phyloP scores from a whole-genome alignment of 805 yeast species.

The Teunomyces aglyptinius region DNA sequence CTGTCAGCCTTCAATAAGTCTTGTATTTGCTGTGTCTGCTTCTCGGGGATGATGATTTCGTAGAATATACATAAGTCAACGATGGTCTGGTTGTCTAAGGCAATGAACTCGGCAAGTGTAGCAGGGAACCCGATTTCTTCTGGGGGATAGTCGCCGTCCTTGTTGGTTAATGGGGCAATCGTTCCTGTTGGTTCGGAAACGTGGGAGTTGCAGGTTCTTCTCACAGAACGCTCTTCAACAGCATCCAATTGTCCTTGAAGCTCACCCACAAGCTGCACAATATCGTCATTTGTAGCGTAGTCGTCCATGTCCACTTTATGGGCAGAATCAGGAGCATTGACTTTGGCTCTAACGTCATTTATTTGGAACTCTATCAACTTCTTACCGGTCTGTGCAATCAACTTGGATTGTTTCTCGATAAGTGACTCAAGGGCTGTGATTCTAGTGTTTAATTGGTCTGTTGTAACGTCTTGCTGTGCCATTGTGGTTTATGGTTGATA shows the following conservation, averaged over 20 bases:
- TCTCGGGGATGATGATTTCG: constrained; percentile 66
- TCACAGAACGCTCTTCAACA: constrained; percentile 72
- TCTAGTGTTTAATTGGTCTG: neutral
- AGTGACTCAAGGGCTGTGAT: constrained; percentile 50
- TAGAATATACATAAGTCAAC: constrained; percentile 66
- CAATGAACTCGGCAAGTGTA: constrained; percentile 52
- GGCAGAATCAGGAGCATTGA: constrained; percentile 12
- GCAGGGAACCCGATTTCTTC: constrained; percentile 50
- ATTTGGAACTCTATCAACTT: constrained; percentile 72
- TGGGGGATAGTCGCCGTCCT: constrained; percentile 73
- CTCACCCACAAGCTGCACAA: constrained; percentile 84
- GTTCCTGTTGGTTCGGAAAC: constrained; percentile 37
- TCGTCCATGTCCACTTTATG: constrained; percentile 42
- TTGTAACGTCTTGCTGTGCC: constrained; percentile 1
- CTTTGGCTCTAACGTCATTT: constrained; percentile 40
- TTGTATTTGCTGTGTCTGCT: constrained; percentile 40
- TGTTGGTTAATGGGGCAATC: constrained; percentile 70
- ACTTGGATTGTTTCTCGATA: constrained; percentile 62
- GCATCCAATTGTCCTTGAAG: constrained; percentile 82
- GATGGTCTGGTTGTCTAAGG: constrained; percentile 44
- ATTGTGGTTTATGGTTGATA: neutral
- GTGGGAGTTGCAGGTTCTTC: constrained; percentile 65
- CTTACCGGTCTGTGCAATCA: constrained; percentile 76
- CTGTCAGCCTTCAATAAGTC: constrained; percentile 4
- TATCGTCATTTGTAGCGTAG: constrained; percentile 76